A percentile compares a stretch with the other conserved stretches of the same genome.
phyloP scores from a whole-genome alignment of 2,329 filamentous ascomycete genomes.

The Curvularia eragrostidis region DNA sequence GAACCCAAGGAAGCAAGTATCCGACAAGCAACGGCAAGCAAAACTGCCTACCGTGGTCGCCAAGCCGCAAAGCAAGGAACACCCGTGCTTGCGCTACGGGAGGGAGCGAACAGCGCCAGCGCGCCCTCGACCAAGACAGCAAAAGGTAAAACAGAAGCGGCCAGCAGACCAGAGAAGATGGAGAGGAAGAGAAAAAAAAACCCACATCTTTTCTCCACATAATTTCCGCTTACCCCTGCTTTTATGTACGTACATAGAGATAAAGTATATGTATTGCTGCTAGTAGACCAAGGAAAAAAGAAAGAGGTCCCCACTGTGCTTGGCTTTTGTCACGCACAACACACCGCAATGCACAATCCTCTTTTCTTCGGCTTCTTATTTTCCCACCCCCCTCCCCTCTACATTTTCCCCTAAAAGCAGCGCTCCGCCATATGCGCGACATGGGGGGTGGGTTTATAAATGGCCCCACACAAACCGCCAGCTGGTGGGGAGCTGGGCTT shows the following conservation, averaged over 20 bases:
- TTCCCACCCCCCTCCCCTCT: too few species aligned
- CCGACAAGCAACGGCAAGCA: neutral
- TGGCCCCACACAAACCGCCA: too few species aligned
- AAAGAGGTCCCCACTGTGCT: neutral
- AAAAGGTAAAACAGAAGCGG: neutral
- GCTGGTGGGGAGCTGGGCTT: too few species aligned
- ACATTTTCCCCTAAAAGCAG: neutral
- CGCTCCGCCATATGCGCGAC: constrained; percentile 5
- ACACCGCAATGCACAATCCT: neutral
- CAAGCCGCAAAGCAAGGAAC: neutral
- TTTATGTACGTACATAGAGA: too few species aligned
- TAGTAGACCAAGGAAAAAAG: too few species aligned
- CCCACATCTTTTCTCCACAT: neutral
- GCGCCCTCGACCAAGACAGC: neutral
- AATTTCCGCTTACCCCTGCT: constrained; percentile 9
- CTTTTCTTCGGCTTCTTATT: neutral
- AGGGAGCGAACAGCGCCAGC: neutral
- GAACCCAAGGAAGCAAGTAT: neutral
- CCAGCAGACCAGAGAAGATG: neutral
- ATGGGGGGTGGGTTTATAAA: neutral
- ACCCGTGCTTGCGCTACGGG: neutral
- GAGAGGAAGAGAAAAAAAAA: neutral
- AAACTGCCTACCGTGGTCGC: too few species aligned
- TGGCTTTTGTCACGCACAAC: neutral
- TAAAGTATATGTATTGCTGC: too few species aligned